Base-by-base conservation (phyloP, 2,329 filamentous ascomycete species). In the Geosmithia morbida region DNA sequence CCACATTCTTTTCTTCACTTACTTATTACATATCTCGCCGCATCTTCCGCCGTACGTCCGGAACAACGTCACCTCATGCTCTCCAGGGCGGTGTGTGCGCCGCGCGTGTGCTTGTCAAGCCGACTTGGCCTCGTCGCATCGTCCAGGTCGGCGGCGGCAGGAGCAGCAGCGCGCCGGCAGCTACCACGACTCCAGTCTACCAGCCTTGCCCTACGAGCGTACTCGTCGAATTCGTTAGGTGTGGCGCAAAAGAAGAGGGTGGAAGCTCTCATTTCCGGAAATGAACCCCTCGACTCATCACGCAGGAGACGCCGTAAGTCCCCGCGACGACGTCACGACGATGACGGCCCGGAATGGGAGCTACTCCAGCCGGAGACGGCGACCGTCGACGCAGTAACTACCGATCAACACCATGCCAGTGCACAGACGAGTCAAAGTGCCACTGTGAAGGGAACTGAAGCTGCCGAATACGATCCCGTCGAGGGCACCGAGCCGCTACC, bases 101-200 rank as follows among this genome's bases (percentile, higher is more conserved):
- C 61, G 57, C 61, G 57, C 39, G 54, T 64, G 33, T 65, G 62
- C 51, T 53, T 59, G 44, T 55, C 55, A 55, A 66, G 65, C 51
- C 59, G 60, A 42, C 52, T 55, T 19, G 55, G 59, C 48, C 48
- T 66, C 4, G 8, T 26, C 17, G 47, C 52, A 42, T 56, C 53
- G 44, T 55, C 54, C 14, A 43, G 20, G 19, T 10, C 44, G 10
- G 30, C 29, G 17, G 37, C 22, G 8, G 22, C 22, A 26, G 22
- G 4, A 26, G 22, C 22, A 26, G 22, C 22, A 26, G 16, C 37
- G 22, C 33, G 45, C 33, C 45, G n/a, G 14, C 33, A 26, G 20
- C 43, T 46, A 42, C 46, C 46, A 18, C 39, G 50, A 16, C 48
- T 46, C 50, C 11, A 5, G 13, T 3, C 33, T 11, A 42, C 53